Percentiles rank a stretch among this genome's conserved stretches.
phyloP scores from a whole-genome alignment of 352 stramenopile genomes.

The Globisporangium cystogenes region DNA sequence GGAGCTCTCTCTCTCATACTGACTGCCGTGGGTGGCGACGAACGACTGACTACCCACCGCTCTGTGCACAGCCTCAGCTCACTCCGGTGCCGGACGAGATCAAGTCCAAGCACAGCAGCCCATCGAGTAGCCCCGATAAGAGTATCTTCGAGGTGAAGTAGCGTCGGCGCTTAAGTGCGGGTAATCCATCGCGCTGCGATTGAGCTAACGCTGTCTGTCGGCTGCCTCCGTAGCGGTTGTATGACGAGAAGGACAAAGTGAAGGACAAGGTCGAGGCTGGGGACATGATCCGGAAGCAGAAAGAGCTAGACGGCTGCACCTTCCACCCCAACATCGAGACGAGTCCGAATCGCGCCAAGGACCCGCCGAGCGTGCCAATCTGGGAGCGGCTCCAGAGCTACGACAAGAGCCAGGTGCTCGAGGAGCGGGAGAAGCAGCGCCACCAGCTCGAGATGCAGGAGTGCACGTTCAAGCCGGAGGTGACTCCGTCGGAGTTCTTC shows the following conservation, averaged over 20 bases:
- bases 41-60: no score
- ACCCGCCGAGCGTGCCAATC: slow-evolving; percentile 37
- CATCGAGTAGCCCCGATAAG: slow-evolving; percentile 45
- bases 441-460: slow-evolving; percentile 65
- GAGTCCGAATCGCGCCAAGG: slow-evolving; percentile 20
- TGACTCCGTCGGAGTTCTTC: slow-evolving; percentile 43
- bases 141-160: slow-evolving; percentile 73
- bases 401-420: slow-evolving; percentile 75
- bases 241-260: slow-evolving; percentile 72
- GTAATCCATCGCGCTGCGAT: slow-evolving; percentile 8
- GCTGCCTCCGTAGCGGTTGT: slow-evolving; percentile 44
- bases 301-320: slow-evolving; percentile 77
- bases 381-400: slow-evolving; percentile 74
- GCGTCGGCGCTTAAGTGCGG: slow-evolving; percentile 1
- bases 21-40: no score
- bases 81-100: slow-evolving; percentile 43
- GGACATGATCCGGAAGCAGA: slow-evolving; percentile 59
- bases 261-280: slow-evolving; percentile 75
- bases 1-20: no score
- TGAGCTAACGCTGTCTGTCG: slow-evolving; percentile 12
- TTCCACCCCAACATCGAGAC: slow-evolving; percentile 68
- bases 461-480: slow-evolving; percentile 81
- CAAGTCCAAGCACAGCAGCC: slow-evolving; percentile 53
- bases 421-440: slow-evolving; percentile 69
- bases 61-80: slow-evolving; percentile 40